Conservation (phyloP, 2,329 filamentous ascomycete species). For the Coniochaeta sp. region DNA sequence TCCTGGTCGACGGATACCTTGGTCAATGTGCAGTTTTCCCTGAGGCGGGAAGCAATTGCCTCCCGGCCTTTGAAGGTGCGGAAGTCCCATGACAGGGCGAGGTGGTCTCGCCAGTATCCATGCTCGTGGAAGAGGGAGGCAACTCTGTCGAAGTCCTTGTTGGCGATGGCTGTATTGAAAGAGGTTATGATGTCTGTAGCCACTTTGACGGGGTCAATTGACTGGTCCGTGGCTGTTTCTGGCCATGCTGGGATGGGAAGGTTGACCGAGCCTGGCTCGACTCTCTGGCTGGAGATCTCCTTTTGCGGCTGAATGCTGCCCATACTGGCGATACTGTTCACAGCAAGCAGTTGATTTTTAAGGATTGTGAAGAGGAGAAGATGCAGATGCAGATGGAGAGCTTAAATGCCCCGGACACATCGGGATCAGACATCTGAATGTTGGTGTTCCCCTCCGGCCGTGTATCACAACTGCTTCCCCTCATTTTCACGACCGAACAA, state of each 20-base stretch:
- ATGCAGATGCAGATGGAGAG: too few species aligned
- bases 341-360: too few species aligned
- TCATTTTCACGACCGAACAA: too few species aligned
- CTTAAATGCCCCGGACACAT: too few species aligned
- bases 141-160: slow-evolving; percentile 24
- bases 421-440: too few species aligned
- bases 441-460: too few species aligned
- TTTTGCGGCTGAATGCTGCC: not conserved
- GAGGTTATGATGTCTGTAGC: slow-evolving; percentile 26
- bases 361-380: too few species aligned
- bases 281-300: slow-evolving; percentile 17
- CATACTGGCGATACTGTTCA: slow-evolving; percentile 2
- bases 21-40: slow-evolving; percentile 20
- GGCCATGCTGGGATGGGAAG: slow-evolving; percentile 34
- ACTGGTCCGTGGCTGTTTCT: slow-evolving; percentile 21
- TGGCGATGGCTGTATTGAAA: slow-evolving; percentile 30
- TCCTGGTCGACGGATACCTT: slow-evolving; percentile 33
- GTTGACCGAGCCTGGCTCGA: slow-evolving; percentile 27
- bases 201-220: slow-evolving; percentile 27
- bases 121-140: slow-evolving; percentile 39
- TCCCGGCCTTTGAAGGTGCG: slow-evolving; percentile 42
- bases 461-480: too few species aligned
- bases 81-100: slow-evolving; percentile 48
- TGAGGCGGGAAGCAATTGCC: slow-evolving; percentile 28
- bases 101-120: slow-evolving; percentile 52